Conservation (phyloP, 2,329 filamentous ascomycete species). For the Neocucurbitaria cava region DNA sequence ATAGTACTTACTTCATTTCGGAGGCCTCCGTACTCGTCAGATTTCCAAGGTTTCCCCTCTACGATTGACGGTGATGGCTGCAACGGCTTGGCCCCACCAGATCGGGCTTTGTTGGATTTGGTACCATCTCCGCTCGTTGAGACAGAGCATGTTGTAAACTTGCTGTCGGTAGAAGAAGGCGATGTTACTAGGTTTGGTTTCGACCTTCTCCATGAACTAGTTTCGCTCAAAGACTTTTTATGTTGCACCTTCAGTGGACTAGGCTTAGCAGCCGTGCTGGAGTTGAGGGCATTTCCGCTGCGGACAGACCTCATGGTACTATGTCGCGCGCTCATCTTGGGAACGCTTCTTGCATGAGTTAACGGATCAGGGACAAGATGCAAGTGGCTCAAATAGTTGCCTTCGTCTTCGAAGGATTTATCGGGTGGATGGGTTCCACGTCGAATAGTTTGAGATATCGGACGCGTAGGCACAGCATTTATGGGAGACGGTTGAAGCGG, state of each 20-base stretch:
- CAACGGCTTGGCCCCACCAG: constrained; percentile 23
- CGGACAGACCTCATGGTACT: constrained; percentile 37
- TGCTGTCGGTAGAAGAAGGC: constrained; percentile 32
- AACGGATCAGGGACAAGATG: constrained; percentile 17
- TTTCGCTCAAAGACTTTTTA: constrained; percentile 31
- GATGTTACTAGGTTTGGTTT: constrained; percentile 25
- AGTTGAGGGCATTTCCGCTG: constrained; percentile 29
- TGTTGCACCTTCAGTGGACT: constrained; percentile 31
- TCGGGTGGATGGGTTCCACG: constrained; percentile 14
- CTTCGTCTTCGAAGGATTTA: neutral
- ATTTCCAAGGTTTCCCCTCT: constrained; percentile 25
- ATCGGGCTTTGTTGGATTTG: constrained; percentile 25
- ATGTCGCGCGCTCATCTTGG: constrained; percentile 17
- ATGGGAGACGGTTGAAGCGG: constrained; percentile 25
- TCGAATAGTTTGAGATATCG: constrained; percentile 15
- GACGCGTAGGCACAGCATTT: constrained; percentile 17
- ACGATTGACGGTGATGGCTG: constrained; percentile 32
- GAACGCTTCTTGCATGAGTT: constrained; percentile 24
- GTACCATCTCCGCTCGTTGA: constrained; percentile 25
- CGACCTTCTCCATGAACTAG: constrained; percentile 25
- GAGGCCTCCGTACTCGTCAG: constrained; percentile 16
- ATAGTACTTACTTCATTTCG: constrained; percentile 41
- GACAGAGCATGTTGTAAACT: constrained; percentile 27
- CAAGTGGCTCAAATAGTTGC: neutral
- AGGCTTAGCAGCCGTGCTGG: constrained; percentile 21